Evolutionary conservation across 768 basidiomycete genomes (phyloP).

Genomic region (Mycena galericulata): DNA sequence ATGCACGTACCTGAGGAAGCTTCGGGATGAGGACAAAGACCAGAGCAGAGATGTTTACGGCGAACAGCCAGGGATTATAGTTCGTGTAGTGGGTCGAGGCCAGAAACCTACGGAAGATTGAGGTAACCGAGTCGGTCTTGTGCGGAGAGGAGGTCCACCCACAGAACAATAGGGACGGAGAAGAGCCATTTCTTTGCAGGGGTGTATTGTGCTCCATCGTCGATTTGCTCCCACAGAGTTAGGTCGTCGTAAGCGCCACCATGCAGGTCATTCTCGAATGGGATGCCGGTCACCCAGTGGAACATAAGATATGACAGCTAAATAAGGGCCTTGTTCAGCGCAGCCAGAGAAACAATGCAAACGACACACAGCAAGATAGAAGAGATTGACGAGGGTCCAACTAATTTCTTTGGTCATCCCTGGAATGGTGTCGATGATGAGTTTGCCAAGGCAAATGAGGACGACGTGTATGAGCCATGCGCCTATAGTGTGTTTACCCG

Average conservation of each 20-base stretch:
- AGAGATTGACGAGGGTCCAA: slow-evolving; percentile 93
- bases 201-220: slow-evolving; percentile 98
- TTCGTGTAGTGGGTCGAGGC: slow-evolving; percentile 98
- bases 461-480: slow-evolving; percentile 99
- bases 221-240: slow-evolving; percentile 99
- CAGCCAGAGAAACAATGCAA: neutral
- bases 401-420: slow-evolving; percentile 94
- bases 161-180: slow-evolving; percentile 91
- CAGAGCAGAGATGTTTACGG: slow-evolving; percentile 87
- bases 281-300: slow-evolving; percentile 97
- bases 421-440: slow-evolving; percentile 93
- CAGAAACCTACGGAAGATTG: slow-evolving; percentile 81
- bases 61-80: slow-evolving; percentile 95
- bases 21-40: slow-evolving; percentile 91
- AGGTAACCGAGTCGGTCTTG: slow-evolving; percentile 24
- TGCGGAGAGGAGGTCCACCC: slow-evolving; percentile 47
- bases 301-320: slow-evolving; percentile 99
- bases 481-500: slow-evolving; percentile 59
- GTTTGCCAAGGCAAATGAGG: slow-evolving; percentile 89
- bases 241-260: slow-evolving; percentile 97
- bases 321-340: slow-evolving; percentile 10
- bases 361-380: slow-evolving; percentile 88
- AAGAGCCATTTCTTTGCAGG: slow-evolving; percentile 98
- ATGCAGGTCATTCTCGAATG: slow-evolving; percentile 89
- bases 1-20: slow-evolving; percentile 82